Percentiles rank a stretch among this genome's conserved stretches.
These are phyloP conservation scores for Ustilago shanxiensis DNA, from an alignment of 1,284 basidiomycete genomes.

Conservation along the genomic window DNA sequence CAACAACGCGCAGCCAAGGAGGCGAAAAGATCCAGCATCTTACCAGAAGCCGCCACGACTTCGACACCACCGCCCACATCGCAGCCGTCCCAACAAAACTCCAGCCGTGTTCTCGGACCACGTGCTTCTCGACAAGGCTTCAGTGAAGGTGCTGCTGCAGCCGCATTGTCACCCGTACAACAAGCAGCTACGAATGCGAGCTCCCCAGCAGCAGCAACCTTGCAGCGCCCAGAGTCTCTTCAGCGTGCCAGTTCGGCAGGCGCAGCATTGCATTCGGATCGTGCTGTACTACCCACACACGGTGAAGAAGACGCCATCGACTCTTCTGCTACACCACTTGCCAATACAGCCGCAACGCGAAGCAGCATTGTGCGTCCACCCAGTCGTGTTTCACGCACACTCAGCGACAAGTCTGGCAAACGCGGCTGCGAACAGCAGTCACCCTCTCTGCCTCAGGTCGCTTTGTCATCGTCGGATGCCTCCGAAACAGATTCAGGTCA, in stretches of 20 bases:
- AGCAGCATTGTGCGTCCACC: constrained; percentile 32
- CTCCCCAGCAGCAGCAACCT: not conserved
- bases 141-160: constrained; percentile 29
- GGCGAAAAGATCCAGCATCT: constrained; percentile 24
- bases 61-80: constrained; percentile 24
- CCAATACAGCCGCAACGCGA: constrained; percentile 8
- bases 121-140: constrained; percentile 43
- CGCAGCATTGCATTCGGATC: constrained; percentile 24
- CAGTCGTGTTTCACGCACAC: constrained; percentile 27
- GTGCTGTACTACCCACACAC: not conserved
- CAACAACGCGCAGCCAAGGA: constrained; percentile 52
- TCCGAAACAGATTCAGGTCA: constrained; percentile 29
- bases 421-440: constrained; percentile 17
- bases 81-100: constrained; percentile 10
- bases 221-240: constrained; percentile 28
- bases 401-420: constrained; percentile 31
- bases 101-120: constrained; percentile 26
- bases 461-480: constrained; percentile 27
- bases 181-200: not conserved
- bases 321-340: constrained; percentile 13
- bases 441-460: constrained; percentile 21
- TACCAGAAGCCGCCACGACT: constrained; percentile 11
- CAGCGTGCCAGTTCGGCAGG: constrained; percentile 45
- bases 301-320: constrained; percentile 14
- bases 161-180: constrained; percentile 1